These are phyloP conservation scores for Kwoniella newhampshirensis DNA, from an alignment of 768 basidiomycete species.

Conservation along the genomic window DNA sequence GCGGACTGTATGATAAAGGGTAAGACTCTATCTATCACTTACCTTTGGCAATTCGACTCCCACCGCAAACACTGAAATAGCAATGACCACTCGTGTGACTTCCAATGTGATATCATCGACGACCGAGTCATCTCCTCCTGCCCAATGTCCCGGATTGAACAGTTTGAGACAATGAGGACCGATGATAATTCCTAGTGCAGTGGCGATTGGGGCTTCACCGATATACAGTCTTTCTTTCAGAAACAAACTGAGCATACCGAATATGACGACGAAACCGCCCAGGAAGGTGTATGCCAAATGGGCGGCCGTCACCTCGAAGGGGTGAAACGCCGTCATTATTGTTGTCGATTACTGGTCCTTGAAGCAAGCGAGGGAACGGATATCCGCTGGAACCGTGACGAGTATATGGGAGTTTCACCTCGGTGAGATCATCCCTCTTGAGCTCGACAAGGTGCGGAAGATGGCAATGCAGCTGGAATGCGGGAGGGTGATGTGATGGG, in stretches of 20 bases:
- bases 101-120: constrained; percentile 84
- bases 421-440: too few species aligned
- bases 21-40: too few species aligned
- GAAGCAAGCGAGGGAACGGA: too few species aligned
- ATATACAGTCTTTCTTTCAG: constrained; percentile 89
- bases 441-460: too few species aligned
- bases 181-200: constrained; percentile 86
- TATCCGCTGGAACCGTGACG: too few species aligned
- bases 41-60: constrained; percentile 88
- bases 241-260: constrained; percentile 84
- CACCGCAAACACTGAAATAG: constrained; percentile 95
- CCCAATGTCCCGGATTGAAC: constrained; percentile 80
- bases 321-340: constrained; percentile 37
- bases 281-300: constrained; percentile 77
- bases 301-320: constrained; percentile 65
- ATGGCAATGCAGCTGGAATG: too few species aligned
- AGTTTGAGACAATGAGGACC: constrained; percentile 80
- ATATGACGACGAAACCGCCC: constrained; percentile 78
- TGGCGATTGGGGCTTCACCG: constrained; percentile 95
- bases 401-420: too few species aligned
- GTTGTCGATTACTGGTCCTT: background rate
- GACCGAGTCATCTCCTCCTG: constrained; percentile 54
- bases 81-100: constrained; percentile 85
- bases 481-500: too few species aligned
- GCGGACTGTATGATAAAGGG: too few species aligned